phyloP scores from a whole-genome alignment of 345 rosid genomes.

The Excoecaria cochinchinensis region DNA sequence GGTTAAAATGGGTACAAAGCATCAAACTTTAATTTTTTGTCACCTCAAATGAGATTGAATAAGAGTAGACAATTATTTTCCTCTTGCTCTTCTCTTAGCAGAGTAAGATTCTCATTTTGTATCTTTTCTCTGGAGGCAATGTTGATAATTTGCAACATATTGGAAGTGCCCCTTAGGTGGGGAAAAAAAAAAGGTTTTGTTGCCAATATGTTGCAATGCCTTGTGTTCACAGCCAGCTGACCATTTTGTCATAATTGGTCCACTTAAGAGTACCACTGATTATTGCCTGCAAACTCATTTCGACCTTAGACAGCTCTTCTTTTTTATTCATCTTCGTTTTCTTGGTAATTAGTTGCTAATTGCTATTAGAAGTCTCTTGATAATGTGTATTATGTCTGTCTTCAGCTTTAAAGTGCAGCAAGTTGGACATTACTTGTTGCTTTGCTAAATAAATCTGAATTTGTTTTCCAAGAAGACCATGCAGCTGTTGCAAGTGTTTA shows the following conservation, averaged over 20 bases:
- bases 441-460: background rate
- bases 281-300: background rate
- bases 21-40: slow-evolving; percentile 36
- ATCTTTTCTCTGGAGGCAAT: slow-evolving; percentile 1
- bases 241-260: background rate
- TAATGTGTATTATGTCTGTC: slow-evolving; percentile 3
- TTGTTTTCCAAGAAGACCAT: background rate
- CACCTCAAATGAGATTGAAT: slow-evolving; percentile 45
- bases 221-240: background rate
- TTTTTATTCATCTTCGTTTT: background rate
- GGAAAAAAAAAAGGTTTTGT: slow-evolving; percentile 6
- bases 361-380: background rate
- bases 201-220: slow-evolving; percentile 1
- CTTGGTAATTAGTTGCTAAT: background rate
- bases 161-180: slow-evolving; percentile 6
- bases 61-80: slow-evolving; percentile 55
- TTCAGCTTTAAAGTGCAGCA: background rate
- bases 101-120: slow-evolving; percentile 34
- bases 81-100: slow-evolving; percentile 53
- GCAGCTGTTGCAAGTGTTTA: background rate
- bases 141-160: background rate
- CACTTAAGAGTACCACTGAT: background rate
- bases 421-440: background rate
- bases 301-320: background rate
- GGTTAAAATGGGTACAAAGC: slow-evolving; percentile 34